Evolutionary conservation across 257 asterid genomes (phyloP).

Genomic region (Penstemon davidsonii): DNA sequence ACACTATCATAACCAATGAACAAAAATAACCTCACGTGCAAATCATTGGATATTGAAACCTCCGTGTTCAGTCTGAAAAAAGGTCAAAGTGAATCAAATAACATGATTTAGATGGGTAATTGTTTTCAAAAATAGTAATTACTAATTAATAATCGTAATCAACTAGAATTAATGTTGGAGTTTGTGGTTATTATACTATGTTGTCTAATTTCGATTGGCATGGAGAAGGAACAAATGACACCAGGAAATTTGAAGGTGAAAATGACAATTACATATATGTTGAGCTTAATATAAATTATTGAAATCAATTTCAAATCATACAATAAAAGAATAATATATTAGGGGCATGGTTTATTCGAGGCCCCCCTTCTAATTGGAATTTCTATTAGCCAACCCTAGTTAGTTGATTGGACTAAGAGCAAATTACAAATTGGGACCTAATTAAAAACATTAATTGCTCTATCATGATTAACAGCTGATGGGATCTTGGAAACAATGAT

Average conservation of each 20-base stretch:
- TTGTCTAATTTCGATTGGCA: not conserved
- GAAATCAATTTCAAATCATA: not conserved
- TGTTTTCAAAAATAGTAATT: no score
- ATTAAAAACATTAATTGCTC: conserved; percentile 23
- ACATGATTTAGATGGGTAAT: no score
- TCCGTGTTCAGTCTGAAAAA: no score
- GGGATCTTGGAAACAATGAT: conserved; percentile 47
- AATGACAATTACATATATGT: conserved; percentile 19
- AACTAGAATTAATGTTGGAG: conserved; percentile 30
- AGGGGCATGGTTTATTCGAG: conserved; percentile 13
- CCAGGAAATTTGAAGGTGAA: conserved; percentile 13
- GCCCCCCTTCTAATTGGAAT: not conserved
- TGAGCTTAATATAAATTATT: no score
- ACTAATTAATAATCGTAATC: not conserved
- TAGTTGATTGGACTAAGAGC: conserved; percentile 31
- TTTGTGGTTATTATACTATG: not conserved
- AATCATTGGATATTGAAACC: no score
- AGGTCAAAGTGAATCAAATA: no score
- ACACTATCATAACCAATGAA: no score
- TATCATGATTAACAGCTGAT: conserved; percentile 31
- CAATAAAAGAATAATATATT: not conserved
- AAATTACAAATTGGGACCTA: conserved; percentile 20
- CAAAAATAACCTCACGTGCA: no score
- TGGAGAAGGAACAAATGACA: conserved; percentile 24
- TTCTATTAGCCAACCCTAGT: conserved; percentile 19